Evolutionary conservation across 2,329 filamentous ascomycete genomes (phyloP), one percentile per base, ranked within the genome.

Genomic region (Diplodia corticola): DNA sequence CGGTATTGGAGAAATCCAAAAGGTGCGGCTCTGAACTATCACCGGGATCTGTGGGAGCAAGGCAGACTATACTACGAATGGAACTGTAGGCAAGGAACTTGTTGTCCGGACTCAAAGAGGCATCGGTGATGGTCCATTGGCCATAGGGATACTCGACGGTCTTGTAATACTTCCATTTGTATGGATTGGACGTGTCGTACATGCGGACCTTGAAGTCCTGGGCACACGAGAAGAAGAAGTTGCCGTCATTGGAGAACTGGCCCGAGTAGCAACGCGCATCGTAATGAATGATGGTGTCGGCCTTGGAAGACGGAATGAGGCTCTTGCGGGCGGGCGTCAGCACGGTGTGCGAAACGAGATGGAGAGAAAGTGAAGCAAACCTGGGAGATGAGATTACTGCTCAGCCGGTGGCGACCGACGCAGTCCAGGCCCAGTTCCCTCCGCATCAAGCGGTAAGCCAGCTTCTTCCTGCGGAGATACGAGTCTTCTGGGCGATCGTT

Each of bases 161-260:
- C 79, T 97, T 98, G 83, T 97, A 97, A 77, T 97, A 93, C 75
- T 90, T 90, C 95, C 95, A 99, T 70, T 93, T 86, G 78, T 95
- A 96, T 0, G 94, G 93, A 71, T 97, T 97, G 1, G 91, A 93
- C 0, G 95, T 98, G 77, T 98, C 94, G 78, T 98, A 99, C 91
- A 99, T 93, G 63, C 93, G 90, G 10, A 99, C 93, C 71, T 88
- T 90, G 80, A 97, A 97, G 78, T 98, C 93, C 77, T 97, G 92
- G 10, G 90, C 91, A 73, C 91, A 95, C 5, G 90, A 89, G 75
- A 94, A 98, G 81, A 97, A 98, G 81, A 98, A 98, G 77, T 97
- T 96, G 28, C 95, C 95, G 72, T 99, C 95, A 70, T 96, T 91
- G 0, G 92, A 97, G 76, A 98, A 99, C 75, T 98, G 94, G 1